Conservation (phyloP, 2,329 filamentous ascomycete species). For the Claviceps capensis region DNA sequence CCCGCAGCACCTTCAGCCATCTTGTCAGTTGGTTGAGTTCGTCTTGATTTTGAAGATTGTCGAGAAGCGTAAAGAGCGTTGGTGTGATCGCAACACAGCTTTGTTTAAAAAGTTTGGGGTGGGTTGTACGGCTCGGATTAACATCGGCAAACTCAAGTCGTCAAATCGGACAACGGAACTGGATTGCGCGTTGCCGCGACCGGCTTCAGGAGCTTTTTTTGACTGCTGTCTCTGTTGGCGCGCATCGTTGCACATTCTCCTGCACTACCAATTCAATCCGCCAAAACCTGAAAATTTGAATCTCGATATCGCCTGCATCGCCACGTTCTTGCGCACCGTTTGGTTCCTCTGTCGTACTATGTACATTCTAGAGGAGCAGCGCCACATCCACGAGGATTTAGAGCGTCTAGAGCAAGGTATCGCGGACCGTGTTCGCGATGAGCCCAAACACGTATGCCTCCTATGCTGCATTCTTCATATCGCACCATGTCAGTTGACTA, state of each 20-base stretch:
- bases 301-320: neutral
- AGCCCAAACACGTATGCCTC: conserved; percentile 66
- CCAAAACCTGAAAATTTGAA: neutral
- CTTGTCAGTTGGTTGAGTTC: conserved; percentile 19
- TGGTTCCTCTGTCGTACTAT: conserved; percentile 27
- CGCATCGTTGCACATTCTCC: no score
- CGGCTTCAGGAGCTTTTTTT: no score
- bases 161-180: no score
- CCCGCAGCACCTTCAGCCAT: conserved; percentile 74
- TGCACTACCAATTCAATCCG: no score
- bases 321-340: neutral
- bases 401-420: conserved; percentile 92
- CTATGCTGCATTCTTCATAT: neutral
- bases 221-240: no score
- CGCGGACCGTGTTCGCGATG: conserved; percentile 74
- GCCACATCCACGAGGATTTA: conserved; percentile 88
- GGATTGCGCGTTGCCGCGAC: no score
- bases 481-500: conserved; percentile 11
- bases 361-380: conserved; percentile 86
- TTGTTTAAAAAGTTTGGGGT: conserved; percentile 15
- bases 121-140: conserved; percentile 14
- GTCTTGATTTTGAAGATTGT: neutral
- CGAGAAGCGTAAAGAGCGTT: neutral
- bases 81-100: neutral
- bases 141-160: conserved; percentile 13